Conservation (phyloP, 2,329 filamentous ascomycete species). For the Onygena corvina region DNA sequence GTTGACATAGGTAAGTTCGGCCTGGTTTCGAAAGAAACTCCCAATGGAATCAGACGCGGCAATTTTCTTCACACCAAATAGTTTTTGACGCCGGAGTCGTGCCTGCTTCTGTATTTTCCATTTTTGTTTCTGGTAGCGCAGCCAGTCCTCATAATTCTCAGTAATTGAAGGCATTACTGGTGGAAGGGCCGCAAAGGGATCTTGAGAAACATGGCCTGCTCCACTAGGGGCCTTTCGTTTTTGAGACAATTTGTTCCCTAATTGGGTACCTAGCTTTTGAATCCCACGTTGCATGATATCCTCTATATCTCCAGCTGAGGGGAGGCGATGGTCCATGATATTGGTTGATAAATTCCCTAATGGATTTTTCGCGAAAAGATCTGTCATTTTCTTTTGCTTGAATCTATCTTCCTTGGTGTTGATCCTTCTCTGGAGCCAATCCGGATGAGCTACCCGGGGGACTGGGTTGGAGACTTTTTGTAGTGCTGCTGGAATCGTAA, state of each 20-base stretch:
- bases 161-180: conserved; percentile 72
- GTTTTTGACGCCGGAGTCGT: conserved; percentile 67
- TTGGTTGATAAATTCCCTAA: conserved; percentile 58
- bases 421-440: conserved; percentile 90
- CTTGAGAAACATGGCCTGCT: conserved; percentile 47
- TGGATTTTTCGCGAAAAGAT: conserved; percentile 60
- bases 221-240: conserved; percentile 66
- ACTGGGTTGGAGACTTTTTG: conserved; percentile 94
- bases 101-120: conserved; percentile 97
- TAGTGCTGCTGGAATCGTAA: conserved; percentile 92
- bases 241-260: conserved; percentile 44
- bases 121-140: conserved; percentile 94
- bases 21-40: conserved; percentile 77
- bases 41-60: conserved; percentile 51
- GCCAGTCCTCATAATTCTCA: conserved; percentile 75
- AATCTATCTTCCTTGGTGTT: conserved; percentile 92
- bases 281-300: conserved; percentile 56
- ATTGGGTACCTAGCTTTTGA: conserved; percentile 52
- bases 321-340: conserved; percentile 45
- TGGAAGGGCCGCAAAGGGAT: conserved; percentile 74
- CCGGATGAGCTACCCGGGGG: conserved; percentile 82
- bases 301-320: conserved; percentile 57
- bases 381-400: conserved; percentile 98
- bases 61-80: conserved; percentile 75
- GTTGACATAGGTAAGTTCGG: conserved; percentile 75